Percentiles rank a stretch among this genome's conserved stretches.
These are phyloP conservation scores for Westerdykella ornata DNA, from an alignment of 2,329 filamentous ascomycete genomes.

Conservation along the genomic window DNA sequence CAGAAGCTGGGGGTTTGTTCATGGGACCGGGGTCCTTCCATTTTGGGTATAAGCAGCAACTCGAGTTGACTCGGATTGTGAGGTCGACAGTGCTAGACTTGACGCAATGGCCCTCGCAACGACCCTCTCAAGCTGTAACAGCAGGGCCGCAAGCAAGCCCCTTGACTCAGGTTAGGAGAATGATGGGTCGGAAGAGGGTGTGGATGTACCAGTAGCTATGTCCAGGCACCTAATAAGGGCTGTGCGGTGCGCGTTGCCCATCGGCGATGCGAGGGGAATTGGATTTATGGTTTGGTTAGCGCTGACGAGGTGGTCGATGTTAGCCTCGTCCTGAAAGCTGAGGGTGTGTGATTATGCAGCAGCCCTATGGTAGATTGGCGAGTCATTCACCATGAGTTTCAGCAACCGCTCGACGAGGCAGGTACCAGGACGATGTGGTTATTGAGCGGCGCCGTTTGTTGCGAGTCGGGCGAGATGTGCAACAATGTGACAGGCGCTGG, in stretches of 20 bases:
- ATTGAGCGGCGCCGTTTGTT: neutral
- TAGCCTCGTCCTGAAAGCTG: neutral
- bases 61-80: no score
- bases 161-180: conserved; percentile 7
- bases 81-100: no score
- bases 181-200: no score
- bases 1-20: no score
- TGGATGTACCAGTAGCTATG: no score
- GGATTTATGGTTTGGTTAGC: neutral
- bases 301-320: neutral
- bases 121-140: no score
- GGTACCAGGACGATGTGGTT: neutral
- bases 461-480: neutral
- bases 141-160: conserved; percentile 10
- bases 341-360: conserved; percentile 5
- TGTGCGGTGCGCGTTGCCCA: neutral
- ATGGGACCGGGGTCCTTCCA: no score
- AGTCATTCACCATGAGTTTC: conserved; percentile 16
- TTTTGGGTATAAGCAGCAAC: no score
- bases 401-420: neutral
- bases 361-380: conserved; percentile 1
- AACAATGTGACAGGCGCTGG: no score
- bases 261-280: neutral
- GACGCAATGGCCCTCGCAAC: no score
- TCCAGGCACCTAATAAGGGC: conserved; percentile 5